Base-by-base conservation (phyloP, 768 basidiomycete genomes). In the Sutorius australiensis region DNA sequence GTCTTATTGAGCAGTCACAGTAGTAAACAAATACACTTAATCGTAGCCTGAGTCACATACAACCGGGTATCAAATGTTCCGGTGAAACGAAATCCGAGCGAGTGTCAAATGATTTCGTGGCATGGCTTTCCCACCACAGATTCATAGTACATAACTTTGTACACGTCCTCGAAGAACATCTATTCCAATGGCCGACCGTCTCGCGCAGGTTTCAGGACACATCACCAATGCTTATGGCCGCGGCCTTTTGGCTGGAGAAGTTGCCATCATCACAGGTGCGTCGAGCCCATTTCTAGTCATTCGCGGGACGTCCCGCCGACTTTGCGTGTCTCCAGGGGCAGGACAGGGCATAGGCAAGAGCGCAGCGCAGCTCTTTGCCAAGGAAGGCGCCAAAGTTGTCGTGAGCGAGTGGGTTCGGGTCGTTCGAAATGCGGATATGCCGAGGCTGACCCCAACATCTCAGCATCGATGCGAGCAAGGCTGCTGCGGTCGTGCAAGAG, bases 371-470 rank as follows among this genome's bases (percentile, higher is more conserved):
- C 75, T 89, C 38, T 92, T 91, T 61, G 86, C 89, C 5, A 83
- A 83, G 56, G 91, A 93, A 65, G 91, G 91, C 16, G 90, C 91
- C 14, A 92, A 87, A 65, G 83, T 93, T 46, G 89, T 93, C 58
- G 84, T 87, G 46, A 83, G 84, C 78, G 91, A 93, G 86, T 91
- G 49, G 66, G 75, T 58, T 2, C 12, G 24, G 42, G n/a, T 46
- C 17, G 31, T 12, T 34, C n/a, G 44, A 41, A 17, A 16, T 12
- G 8, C 7, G 17, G 17, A 16, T n/a, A 17, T 43, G 12, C 43
- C 44, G n/a, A 31, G 11, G 24, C 32, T 64, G 45, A 57, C 48
- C n/a, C 42, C 8, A 45, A 31, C 21, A 28, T 6, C 4, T 9
- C 57, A 90, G 89, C 57, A 83, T 93, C 56, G 91, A 92, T 62